phyloP scores from a whole-genome alignment of 2,329 filamentous ascomycete genomes.

The Fusarium sacchari region DNA sequence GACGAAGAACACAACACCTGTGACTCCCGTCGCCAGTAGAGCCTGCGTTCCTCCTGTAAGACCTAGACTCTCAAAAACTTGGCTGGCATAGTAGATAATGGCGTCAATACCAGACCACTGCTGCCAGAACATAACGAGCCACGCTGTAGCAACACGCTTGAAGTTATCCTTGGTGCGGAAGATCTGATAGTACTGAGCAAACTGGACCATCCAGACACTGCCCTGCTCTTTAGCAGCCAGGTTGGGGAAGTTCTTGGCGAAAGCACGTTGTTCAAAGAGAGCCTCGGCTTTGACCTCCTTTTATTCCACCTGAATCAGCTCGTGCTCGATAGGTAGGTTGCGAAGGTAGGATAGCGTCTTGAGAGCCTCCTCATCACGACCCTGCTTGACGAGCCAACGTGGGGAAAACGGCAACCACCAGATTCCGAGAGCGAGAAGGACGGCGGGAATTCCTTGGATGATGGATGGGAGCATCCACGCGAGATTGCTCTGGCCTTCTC shows the following conservation, averaged over 20 bases:
- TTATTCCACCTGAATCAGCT: conserved; percentile 78
- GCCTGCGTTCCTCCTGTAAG: conserved; percentile 67
- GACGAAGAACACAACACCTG: conserved; percentile 73
- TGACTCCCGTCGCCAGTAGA: conserved; percentile 75
- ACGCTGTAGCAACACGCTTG: conserved; percentile 71
- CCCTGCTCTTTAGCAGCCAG: conserved; percentile 51
- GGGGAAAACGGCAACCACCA: conserved; percentile 83
- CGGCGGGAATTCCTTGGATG: conserved; percentile 55
- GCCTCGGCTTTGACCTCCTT: conserved; percentile 83
- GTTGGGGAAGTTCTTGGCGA: conserved; percentile 66
- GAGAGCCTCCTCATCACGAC: conserved; percentile 73
- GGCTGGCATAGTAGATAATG: conserved; percentile 59
- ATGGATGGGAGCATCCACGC: conserved; percentile 57
- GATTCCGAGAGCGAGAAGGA: conserved; percentile 73
- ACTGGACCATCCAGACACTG: conserved; percentile 55
- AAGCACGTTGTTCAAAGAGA: conserved; percentile 77
- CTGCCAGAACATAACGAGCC: conserved; percentile 70
- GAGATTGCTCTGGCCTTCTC: conserved; percentile 54
- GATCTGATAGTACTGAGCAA: conserved; percentile 58
- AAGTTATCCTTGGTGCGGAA: conserved; percentile 58
- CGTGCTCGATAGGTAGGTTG: conserved; percentile 68
- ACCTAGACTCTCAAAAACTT: conserved; percentile 72
- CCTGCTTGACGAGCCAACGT: conserved; percentile 78
- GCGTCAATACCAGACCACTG: conserved; percentile 46
- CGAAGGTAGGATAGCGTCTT: conserved; percentile 69